A percentile compares a stretch with the other conserved stretches of the same genome.
Conservation (phyloP, 805 yeast genomes). For the Saturnispora gosingensis region DNA sequence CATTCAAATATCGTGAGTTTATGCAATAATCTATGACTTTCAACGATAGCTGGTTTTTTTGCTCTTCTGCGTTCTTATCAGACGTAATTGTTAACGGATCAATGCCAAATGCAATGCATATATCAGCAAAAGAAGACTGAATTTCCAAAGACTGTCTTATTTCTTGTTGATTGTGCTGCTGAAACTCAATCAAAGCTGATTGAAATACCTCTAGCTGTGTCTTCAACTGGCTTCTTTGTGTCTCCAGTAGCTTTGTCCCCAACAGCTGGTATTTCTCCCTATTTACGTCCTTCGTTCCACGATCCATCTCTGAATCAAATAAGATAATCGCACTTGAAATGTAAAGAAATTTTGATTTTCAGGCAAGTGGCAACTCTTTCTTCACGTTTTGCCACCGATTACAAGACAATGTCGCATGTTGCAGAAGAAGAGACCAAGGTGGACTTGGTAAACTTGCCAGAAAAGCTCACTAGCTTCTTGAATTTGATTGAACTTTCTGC, state of each 20-base stretch:
- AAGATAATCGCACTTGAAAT: slow-evolving; percentile 5
- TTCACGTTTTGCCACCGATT: slow-evolving; percentile 8
- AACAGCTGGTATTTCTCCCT: slow-evolving; percentile 36
- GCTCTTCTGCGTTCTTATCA: slow-evolving; percentile 38
- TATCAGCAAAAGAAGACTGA: slow-evolving; percentile 60
- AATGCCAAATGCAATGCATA: slow-evolving; percentile 74
- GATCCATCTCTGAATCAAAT: neutral
- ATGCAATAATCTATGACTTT: slow-evolving; percentile 70
- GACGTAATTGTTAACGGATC: slow-evolving; percentile 54
- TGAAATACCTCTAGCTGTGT: slow-evolving; percentile 74
- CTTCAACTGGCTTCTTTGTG: slow-evolving; percentile 51
- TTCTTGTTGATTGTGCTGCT: slow-evolving; percentile 60
- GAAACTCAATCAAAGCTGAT: slow-evolving; percentile 65
- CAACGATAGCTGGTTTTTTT: slow-evolving; percentile 58
- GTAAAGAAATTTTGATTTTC: slow-evolving; percentile 14
- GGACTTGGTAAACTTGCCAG: neutral
- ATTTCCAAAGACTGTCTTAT: slow-evolving; percentile 56
- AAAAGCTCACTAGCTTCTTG: slow-evolving; percentile 5
- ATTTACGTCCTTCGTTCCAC: neutral
- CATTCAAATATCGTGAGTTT: slow-evolving; percentile 60
- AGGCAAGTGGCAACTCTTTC: neutral
- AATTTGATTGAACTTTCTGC: slow-evolving; percentile 27
- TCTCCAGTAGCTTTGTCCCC: slow-evolving; percentile 40
- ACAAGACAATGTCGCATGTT: slow-evolving; percentile 6
- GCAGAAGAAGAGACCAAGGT: slow-evolving; percentile 3